Evolutionary conservation across 306 rosid genomes (phyloP).

Genomic region (Fragaria vesca): DNA sequence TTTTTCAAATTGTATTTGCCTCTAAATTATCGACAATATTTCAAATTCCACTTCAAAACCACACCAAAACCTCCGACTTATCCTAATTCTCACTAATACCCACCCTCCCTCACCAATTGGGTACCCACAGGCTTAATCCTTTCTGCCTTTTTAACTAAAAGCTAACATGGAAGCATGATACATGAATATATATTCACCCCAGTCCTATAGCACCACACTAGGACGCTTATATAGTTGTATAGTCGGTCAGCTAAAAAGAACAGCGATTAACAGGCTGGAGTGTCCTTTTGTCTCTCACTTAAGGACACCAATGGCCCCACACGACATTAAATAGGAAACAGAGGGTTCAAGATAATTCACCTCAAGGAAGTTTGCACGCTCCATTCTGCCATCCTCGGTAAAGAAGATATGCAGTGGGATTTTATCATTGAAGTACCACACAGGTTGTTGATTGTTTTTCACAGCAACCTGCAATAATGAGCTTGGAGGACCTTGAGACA

Average conservation of each 20-base stretch:
- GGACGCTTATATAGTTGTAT: too few species aligned
- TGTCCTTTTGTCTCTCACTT: neutral
- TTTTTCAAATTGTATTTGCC: neutral
- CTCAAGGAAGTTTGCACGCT: constrained; percentile 88
- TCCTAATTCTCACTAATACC: neutral
- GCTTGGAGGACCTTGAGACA: constrained; percentile 98
- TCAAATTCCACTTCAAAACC: neutral
- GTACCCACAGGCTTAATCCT: neutral
- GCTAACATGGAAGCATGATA: neutral
- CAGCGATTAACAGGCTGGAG: neutral
- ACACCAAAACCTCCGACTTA: neutral
- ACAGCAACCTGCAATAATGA: constrained; percentile 88
- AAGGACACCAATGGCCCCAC: neutral
- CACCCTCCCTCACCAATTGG: neutral
- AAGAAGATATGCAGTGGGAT: constrained; percentile 66
- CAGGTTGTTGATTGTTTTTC: constrained; percentile 91
- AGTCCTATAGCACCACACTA: neutral
- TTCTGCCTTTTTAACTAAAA: neutral
- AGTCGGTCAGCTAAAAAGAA: neutral
- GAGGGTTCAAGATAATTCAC: constrained; percentile 35
- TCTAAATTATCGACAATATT: neutral
- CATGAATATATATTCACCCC: neutral
- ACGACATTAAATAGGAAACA: neutral
- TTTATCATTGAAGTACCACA: constrained; percentile 90
- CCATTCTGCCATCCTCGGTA: constrained; percentile 96